These are phyloP conservation scores for Deinandra increscens DNA, from an alignment of 129 eudicot species.

Conservation along the genomic window DNA sequence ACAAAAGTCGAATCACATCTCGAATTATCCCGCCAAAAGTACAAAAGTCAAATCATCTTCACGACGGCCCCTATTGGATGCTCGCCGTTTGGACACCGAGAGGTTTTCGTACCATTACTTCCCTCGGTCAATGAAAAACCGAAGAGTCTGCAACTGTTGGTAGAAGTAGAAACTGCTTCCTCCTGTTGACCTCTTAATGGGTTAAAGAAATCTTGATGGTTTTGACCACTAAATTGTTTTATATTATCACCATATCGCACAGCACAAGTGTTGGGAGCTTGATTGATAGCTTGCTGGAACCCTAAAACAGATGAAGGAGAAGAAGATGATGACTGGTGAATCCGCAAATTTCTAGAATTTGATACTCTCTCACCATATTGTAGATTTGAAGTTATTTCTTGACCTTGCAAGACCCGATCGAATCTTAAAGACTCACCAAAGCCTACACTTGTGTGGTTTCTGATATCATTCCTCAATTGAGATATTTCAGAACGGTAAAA, in stretches of 20 bases:
- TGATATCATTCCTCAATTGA: constrained; percentile 16
- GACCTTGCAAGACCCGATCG: constrained; percentile 99
- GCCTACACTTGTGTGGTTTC: constrained; percentile 37
- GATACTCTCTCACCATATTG: constrained; percentile 41
- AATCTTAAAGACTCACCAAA: constrained; percentile 48
- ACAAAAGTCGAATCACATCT: not conserved
- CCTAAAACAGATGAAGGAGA: constrained; percentile 57
- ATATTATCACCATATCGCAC: constrained; percentile 16
- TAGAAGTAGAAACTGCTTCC: constrained; percentile 38
- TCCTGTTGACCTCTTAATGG: constrained; percentile 23
- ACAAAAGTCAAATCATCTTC: constrained; percentile 10
- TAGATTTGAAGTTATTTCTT: constrained; percentile 57
- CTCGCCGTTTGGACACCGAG: constrained; percentile 37
- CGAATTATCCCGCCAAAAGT: not conserved
- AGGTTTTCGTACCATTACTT: constrained; percentile 24
- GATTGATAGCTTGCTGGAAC: constrained; percentile 46
- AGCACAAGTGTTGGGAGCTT: constrained; percentile 31
- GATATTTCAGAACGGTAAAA: constrained; percentile 41
- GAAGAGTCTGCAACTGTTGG: constrained; percentile 67
- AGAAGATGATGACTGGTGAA: constrained; percentile 28
- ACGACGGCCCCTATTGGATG: constrained; percentile 35
- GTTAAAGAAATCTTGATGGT: constrained; percentile 12
- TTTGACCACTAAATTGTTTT: constrained; percentile 8
- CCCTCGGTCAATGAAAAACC: constrained; percentile 76
- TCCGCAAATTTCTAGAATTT: constrained; percentile 44